Base-by-base conservation (phyloP, 805 yeast species). In the Candida maris region DNA sequence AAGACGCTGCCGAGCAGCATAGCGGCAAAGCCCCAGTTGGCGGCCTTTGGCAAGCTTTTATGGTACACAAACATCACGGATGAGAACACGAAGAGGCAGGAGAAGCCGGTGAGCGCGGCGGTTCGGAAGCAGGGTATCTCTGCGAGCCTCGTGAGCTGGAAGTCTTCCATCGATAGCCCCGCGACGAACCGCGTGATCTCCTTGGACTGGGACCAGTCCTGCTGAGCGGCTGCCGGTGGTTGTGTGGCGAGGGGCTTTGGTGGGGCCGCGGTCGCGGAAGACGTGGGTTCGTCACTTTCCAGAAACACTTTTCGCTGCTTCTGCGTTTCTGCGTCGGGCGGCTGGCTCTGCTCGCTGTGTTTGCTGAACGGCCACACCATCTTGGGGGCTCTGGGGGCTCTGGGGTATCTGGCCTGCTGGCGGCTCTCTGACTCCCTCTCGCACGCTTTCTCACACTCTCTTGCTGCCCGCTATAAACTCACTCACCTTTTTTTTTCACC, bases 1-100 rank as follows among this genome's bases (percentile, higher is more conserved):
- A 85, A 79, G 0, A 85, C 70, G 30, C 85, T 78, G 1, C 96
- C 96, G 15, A 87, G 56, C 38, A 85, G 61, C 45, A 87, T 75
- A 3, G 93, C 95, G 25, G 84, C 83, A 34, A 85, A 68, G 7
- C 81, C 81, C 96, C 96, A 89, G 54, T 89, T 85, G 12, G 76
- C 67, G 1, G 94, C 79, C 42, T 72, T 72, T 7, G 65, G 56
- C 0, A 81, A 70, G 33, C 76, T 75, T 51, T 80, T 80, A 51
- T 79, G 86, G 35, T 79, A 76, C 22, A 81, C 54, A 38, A 82
- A 79, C 24, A 84, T 79, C 19, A 81, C 79, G 0, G 79, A 64
- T 0, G 85, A 83, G 25, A 81, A 64, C 0, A 84, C 85, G 26
- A 80, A 81, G 73, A 83, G 71, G 12, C 85, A 73, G 16, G 81